Percentiles rank a stretch among this genome's conserved stretches.
Conservation (phyloP, 2,329 filamentous ascomycete species). For the Epichloe amarillans region DNA sequence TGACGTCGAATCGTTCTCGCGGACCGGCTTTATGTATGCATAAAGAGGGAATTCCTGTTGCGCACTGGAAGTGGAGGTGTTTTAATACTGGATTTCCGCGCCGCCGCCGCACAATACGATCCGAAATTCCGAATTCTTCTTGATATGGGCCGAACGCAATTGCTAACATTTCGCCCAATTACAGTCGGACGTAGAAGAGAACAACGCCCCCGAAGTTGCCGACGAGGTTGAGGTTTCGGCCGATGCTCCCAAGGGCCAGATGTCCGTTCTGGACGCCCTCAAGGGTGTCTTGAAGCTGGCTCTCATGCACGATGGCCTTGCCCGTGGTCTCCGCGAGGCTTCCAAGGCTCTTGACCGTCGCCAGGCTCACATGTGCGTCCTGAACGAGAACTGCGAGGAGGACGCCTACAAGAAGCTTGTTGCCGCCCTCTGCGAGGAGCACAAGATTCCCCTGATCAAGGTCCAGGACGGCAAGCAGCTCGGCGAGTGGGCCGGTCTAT, state of each 20-base stretch:
- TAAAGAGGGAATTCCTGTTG: not conserved
- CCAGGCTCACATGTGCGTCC: constrained; percentile 98
- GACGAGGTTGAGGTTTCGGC: constrained; percentile 93
- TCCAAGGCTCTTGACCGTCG: constrained; percentile 97
- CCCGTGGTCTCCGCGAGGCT: constrained; percentile 94
- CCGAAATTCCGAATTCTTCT: not conserved
- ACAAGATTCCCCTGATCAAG: constrained; percentile 99
- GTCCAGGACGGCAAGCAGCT: constrained; percentile 99
- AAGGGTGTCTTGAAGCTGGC: constrained; percentile 98
- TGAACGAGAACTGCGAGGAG: constrained; percentile 99
- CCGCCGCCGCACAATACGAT: not conserved
- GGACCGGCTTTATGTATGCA: not conserved
- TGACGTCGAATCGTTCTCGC: not conserved
- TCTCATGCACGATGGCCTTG: constrained; percentile 98
- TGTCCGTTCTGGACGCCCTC: constrained; percentile 95
- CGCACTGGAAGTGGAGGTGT: not conserved
- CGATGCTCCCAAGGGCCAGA: constrained; percentile 84
- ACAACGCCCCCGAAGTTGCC: constrained; percentile 66
- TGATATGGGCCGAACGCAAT: not conserved
- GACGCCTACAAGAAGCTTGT: constrained; percentile 99
- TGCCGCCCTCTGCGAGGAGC: constrained; percentile 95
- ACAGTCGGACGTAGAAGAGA: constrained; percentile 99
- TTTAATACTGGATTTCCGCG: not conserved
- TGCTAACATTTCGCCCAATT: constrained; percentile 24
- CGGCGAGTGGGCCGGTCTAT: constrained; percentile 99